Base-by-base conservation (phyloP, 2,329 filamentous ascomycete genomes). In the Bipolaris zeicola region DNA sequence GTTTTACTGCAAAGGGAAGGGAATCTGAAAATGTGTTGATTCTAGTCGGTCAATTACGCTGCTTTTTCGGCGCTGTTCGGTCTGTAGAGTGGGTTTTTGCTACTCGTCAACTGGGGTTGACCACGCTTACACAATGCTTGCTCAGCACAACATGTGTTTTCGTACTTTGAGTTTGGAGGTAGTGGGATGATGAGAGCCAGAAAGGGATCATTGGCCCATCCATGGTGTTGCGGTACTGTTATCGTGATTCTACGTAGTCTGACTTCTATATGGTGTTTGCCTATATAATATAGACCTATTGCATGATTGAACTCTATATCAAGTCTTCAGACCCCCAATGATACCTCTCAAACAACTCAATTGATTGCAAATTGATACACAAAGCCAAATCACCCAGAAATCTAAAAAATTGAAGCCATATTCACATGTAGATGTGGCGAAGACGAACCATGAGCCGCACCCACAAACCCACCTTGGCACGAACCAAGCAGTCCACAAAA, bases 11-110 rank as follows among this genome's bases (percentile, higher is more conserved):
- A 52, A 52, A 16, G 36, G 53, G 53, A 56, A 56, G 49, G 42
- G 51, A 36, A 52, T 5, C 22, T 14, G 20, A 16, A 56, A 47
- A 52, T 37, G 53, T 52, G 53, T 56, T 43, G 53, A 56, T 56
- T 56, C 49, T 56, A 47, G 53, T 56, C 53, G 53, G 53, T 56
- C 53, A 56, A 56, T 37, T 56, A 45, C 53, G 53, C 48, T 56
- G 53, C 43, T 56, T 56, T 51, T 47, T 51, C 48, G 53, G 48
- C 48, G 20, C 44, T 50, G 48, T 50, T 56, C 53, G 53, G 53
- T 55, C 48, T 16, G 16, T 55, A 7, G 6, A 13, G 22, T 43
- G 38, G 41, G 20, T 36, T 41, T 36, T 28, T 26, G 33, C 31
- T 31, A 18, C 20, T 38, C 14, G 44, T 43, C 16, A 45, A 20